Base-by-base conservation (phyloP, 1,284 basidiomycete genomes). In the Tilletia horrida region DNA sequence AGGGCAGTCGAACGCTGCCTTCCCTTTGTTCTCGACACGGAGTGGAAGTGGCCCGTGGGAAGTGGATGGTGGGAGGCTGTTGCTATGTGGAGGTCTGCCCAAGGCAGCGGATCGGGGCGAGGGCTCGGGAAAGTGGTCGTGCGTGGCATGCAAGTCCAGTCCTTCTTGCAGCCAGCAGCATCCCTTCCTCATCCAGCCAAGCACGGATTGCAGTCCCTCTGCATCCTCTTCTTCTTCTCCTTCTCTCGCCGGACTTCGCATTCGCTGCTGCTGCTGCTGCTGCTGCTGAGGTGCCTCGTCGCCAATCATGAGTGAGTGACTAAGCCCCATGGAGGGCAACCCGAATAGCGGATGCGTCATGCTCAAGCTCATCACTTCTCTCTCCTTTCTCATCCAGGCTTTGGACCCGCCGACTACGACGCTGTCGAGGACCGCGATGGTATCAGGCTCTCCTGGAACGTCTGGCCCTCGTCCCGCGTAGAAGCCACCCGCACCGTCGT, bases 401-500 rank as follows among this genome's bases (percentile, higher is more conserved):
- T 59, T 35, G 55, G 55, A 18, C 55, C 55, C 16, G 27, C 55
- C 23, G 55, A 59, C 29, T 59, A 59, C 55, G 80, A 82, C 75
- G 80, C 81, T 72, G 81, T 82, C 69, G 81, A 82, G 70, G 81
- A 82, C 70, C 76, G 81, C 68, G 81, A 82, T 73, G 81, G 81
- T 67, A 76, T 82, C 59, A 76, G 81, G 42, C 80, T 84, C 77
- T 95, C 93, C 67, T 97, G 95, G 95, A 98, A 98, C 83, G 92
- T 94, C 68, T 98, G 94, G 93, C 93, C 95, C 0, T 94, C 93
- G 48, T 93, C 92, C 72, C 89, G 94, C 76, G 92, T 97, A 84
- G 96, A 99, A 84, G 92, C 94, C 9, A 97, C 94, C 52, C 87
- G 96, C 75, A 98, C 93, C 13, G 96, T 99, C 61, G 95, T 98